Conservation (phyloP, 352 stramenopile species). For the Pythium grandisporangium region DNA sequence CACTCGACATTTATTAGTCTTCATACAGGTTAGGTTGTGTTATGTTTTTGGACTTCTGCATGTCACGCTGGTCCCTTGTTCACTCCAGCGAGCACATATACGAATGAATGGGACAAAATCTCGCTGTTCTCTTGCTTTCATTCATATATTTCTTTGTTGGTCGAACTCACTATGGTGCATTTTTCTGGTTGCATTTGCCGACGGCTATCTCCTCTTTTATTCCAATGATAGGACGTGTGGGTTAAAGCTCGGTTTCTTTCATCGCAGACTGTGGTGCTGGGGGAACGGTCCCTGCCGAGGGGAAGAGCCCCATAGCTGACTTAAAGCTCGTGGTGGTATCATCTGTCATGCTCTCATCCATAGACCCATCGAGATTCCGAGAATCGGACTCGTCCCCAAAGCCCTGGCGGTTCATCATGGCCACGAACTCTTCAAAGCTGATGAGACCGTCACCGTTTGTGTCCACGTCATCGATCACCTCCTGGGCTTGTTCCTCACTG, state of each 20-base stretch:
- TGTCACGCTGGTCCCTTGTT: no score
- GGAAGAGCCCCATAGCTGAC: no score
- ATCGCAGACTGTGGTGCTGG: conserved; percentile 14
- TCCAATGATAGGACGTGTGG: not conserved
- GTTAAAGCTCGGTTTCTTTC: conserved; percentile 76
- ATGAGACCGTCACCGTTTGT: conserved; percentile 87
- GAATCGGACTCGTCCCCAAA: conserved; percentile 71
- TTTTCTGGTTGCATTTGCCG: no score
- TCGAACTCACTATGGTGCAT: no score
- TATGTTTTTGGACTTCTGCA: no score
- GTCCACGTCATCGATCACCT: conserved; percentile 91
- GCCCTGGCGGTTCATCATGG: conserved; percentile 85
- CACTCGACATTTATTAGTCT: no score
- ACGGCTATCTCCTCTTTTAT: not conserved
- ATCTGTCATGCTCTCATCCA: conserved; percentile 29
- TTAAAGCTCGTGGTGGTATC: conserved; percentile 52
- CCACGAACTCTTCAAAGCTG: conserved; percentile 90
- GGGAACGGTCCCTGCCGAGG: no score
- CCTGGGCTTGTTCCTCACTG: conserved; percentile 85
- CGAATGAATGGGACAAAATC: not conserved
- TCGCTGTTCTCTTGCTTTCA: not conserved
- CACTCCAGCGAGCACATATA: not conserved
- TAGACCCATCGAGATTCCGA: conserved; percentile 11
- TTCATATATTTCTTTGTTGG: no score
- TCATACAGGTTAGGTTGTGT: no score